These are phyloP conservation scores for Cladosporium oxysporum DNA, from an alignment of 2,329 filamentous ascomycete genomes.

Conservation along the genomic window DNA sequence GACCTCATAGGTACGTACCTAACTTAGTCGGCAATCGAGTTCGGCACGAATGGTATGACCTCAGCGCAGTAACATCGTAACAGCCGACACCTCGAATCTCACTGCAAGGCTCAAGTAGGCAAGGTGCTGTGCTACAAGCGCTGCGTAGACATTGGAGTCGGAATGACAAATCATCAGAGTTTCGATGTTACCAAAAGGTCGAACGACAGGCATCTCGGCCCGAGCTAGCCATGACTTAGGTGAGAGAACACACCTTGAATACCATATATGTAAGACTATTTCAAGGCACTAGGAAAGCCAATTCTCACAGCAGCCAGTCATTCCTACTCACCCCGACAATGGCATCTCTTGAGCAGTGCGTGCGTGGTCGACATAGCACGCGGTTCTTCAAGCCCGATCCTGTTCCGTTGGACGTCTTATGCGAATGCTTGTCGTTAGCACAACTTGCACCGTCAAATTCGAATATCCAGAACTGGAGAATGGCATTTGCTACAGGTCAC, in stretches of 20 bases:
- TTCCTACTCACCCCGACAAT: background rate
- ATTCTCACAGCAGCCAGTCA: background rate
- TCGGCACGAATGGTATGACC: background rate
- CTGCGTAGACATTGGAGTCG: background rate
- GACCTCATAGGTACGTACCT: background rate
- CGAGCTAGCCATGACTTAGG: background rate
- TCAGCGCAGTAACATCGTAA: background rate
- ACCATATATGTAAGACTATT: background rate
- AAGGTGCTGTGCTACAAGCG: background rate
- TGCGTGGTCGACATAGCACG: background rate
- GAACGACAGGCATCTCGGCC: slow-evolving; percentile 1
- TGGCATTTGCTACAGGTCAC: slow-evolving; percentile 8
- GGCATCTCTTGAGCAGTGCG: slow-evolving; percentile 3
- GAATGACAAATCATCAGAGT: slow-evolving; percentile 5
- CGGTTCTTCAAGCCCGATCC: slow-evolving; percentile 11
- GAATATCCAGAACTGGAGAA: slow-evolving; percentile 28
- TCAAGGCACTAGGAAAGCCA: background rate
- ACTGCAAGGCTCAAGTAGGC: background rate
- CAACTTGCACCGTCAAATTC: slow-evolving; percentile 27
- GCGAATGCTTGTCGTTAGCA: slow-evolving; percentile 22
- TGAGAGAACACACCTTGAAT: background rate
- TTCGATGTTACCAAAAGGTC: background rate
- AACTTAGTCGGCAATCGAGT: background rate
- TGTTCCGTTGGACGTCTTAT: slow-evolving; percentile 19
- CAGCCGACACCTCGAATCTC: background rate